Conservation (phyloP, 2,329 filamentous ascomycete genomes). For the Fusarium devonianum region DNA sequence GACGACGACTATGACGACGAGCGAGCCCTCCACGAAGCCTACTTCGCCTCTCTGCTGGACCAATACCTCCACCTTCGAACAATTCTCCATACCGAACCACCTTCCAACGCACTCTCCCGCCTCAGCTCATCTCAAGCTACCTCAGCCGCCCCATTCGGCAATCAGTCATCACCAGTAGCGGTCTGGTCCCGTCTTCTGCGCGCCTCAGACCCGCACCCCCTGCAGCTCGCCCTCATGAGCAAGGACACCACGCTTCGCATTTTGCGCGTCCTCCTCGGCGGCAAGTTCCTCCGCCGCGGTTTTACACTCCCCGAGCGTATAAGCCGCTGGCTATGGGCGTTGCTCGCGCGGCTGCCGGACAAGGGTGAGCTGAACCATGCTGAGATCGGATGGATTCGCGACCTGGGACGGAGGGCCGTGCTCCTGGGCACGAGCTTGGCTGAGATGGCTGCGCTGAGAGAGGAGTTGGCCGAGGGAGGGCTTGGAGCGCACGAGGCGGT, state of each 20-base stretch:
- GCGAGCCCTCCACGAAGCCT: slow-evolving; percentile 65
- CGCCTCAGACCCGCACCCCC: slow-evolving; percentile 63
- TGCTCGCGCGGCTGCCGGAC: slow-evolving; percentile 78
- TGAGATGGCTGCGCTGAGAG: slow-evolving; percentile 58
- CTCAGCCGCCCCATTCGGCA: slow-evolving; percentile 62
- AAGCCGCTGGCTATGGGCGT: slow-evolving; percentile 85
- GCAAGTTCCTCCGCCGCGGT: slow-evolving; percentile 68
- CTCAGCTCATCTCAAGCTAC: slow-evolving; percentile 63
- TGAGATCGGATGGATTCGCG: slow-evolving; percentile 78
- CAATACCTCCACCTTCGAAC: slow-evolving; percentile 72
- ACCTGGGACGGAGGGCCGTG: slow-evolving; percentile 79
- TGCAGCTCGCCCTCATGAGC: slow-evolving; percentile 69
- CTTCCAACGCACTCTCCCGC: slow-evolving; percentile 57
- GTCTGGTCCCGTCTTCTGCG: slow-evolving; percentile 62
- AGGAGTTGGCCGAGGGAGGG: slow-evolving; percentile 51
- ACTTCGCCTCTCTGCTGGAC: slow-evolving; percentile 69
- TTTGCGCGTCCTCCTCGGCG: slow-evolving; percentile 70
- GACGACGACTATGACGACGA: slow-evolving; percentile 36
- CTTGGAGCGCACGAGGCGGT: slow-evolving; percentile 55
- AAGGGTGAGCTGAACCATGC: slow-evolving; percentile 76
- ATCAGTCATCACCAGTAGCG: slow-evolving; percentile 56
- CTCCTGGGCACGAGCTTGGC: slow-evolving; percentile 62
- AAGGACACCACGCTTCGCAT: slow-evolving; percentile 71
- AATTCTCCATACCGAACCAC: slow-evolving; percentile 64
- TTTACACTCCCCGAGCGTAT: slow-evolving; percentile 68